A percentile compares a stretch with the other conserved stretches of the same genome.
phyloP scores from a whole-genome alignment of 2,329 filamentous ascomycete species.

The Pseudogymnoascus sp. region DNA sequence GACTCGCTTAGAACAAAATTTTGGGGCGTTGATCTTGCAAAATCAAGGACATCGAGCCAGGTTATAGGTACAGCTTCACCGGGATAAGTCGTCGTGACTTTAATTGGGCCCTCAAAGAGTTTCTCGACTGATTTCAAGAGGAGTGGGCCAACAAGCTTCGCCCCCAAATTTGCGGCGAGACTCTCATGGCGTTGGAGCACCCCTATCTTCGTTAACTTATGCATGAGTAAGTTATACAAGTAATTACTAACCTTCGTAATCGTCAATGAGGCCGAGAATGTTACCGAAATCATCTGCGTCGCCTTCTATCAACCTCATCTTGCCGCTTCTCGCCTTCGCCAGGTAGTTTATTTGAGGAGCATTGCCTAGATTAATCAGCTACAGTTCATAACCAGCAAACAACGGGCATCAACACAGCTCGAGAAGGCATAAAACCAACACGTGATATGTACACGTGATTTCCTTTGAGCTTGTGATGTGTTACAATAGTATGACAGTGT shows the following conservation, averaged over 20 bases:
- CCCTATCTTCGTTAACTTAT: slow-evolving; percentile 36
- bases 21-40: slow-evolving; percentile 70
- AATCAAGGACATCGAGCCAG: slow-evolving; percentile 82
- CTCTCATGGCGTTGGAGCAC: slow-evolving; percentile 81
- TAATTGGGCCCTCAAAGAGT: slow-evolving; percentile 75
- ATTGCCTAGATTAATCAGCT: slow-evolving; percentile 19
- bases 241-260: slow-evolving; percentile 60
- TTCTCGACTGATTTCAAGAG: slow-evolving; percentile 80
- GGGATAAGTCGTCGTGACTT: slow-evolving; percentile 36
- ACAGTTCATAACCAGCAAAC: neutral
- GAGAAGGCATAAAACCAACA: neutral
- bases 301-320: slow-evolving; percentile 45
- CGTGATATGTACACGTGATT: neutral
- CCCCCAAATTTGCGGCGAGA: slow-evolving; percentile 76
- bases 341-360: slow-evolving; percentile 47
- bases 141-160: slow-evolving; percentile 73
- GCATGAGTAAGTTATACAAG: neutral
- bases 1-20: slow-evolving; percentile 68
- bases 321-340: slow-evolving; percentile 37
- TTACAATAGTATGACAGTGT: slow-evolving; percentile 2
- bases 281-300: slow-evolving; percentile 63
- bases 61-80: slow-evolving; percentile 58
- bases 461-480: neutral
- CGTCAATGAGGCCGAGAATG: slow-evolving; percentile 63
- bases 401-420: neutral